These are phyloP conservation scores for Fusarium brevicatenulatum DNA, from an alignment of 2,329 filamentous ascomycete species.

Conservation along the genomic window DNA sequence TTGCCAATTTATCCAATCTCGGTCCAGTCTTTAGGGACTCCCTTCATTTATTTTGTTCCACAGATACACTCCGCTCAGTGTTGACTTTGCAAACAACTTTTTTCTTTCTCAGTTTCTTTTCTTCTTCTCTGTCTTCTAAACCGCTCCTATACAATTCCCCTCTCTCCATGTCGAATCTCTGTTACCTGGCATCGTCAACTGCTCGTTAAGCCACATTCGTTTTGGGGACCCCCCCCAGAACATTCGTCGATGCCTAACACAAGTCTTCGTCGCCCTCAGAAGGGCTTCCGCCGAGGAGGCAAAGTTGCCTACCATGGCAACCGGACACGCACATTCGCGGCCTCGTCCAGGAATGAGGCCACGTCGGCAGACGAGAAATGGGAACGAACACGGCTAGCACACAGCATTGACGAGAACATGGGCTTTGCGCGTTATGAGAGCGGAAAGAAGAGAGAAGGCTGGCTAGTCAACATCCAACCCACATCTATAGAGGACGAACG, in stretches of 20 bases:
- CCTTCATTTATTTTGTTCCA: slow-evolving; percentile 37
- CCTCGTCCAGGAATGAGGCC: slow-evolving; percentile 80
- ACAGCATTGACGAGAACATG: slow-evolving; percentile 93
- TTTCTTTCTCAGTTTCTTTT: slow-evolving; percentile 12
- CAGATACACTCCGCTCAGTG: slow-evolving; percentile 35
- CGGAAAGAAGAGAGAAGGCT: slow-evolving; percentile 82
- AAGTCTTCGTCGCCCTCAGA: slow-evolving; percentile 67
- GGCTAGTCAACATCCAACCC: slow-evolving; percentile 95
- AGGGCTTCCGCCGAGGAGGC: slow-evolving; percentile 74
- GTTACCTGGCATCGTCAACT: slow-evolving; percentile 20
- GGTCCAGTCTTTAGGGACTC: slow-evolving; percentile 38
- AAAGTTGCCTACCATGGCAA: slow-evolving; percentile 77
- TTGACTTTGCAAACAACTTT: slow-evolving; percentile 34
- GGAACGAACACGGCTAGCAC: slow-evolving; percentile 83
- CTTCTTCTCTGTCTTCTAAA: neutral
- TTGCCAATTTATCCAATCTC: slow-evolving; percentile 41
- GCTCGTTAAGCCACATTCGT: slow-evolving; percentile 35
- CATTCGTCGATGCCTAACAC: slow-evolving; percentile 66
- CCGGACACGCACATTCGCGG: slow-evolving; percentile 80
- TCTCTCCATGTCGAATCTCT: slow-evolving; percentile 30
- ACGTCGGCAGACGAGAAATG: slow-evolving; percentile 94
- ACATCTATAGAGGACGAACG: slow-evolving; percentile 89
- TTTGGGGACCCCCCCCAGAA: slow-evolving; percentile 25
- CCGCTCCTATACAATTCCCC: neutral
- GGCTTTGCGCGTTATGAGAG: slow-evolving; percentile 93